Percentiles rank a stretch among this genome's conserved stretches.
Conservation (phyloP, 345 rosid genomes). For the Gossypium ekmanianum region DNA sequence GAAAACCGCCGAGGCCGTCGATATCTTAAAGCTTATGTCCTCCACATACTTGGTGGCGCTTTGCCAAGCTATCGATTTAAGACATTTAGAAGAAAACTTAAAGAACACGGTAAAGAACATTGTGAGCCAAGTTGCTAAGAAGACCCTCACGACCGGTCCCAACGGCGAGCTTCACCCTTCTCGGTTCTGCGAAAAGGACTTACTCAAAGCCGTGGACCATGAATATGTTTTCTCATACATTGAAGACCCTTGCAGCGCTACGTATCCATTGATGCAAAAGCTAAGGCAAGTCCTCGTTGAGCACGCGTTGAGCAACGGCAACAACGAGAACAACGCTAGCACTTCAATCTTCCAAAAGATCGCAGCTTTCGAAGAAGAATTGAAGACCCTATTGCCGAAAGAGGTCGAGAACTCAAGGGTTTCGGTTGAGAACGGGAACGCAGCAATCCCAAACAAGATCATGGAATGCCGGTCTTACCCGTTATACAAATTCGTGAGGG, state of each 20-base stretch:
- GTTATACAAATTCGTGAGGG: slow-evolving; percentile 57
- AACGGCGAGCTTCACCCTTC: slow-evolving; percentile 75
- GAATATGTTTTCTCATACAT: slow-evolving; percentile 59
- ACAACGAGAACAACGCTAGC: slow-evolving; percentile 37
- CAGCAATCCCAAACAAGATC: slow-evolving; percentile 50
- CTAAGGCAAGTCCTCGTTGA: slow-evolving; percentile 69
- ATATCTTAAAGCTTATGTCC: slow-evolving; percentile 50
- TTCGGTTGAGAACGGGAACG: slow-evolving; percentile 41
- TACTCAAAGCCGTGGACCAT: slow-evolving; percentile 59
- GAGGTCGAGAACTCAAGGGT: slow-evolving; percentile 57
- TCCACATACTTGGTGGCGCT: slow-evolving; percentile 53
- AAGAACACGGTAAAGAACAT: slow-evolving; percentile 38
- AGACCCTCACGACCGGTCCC: slow-evolving; percentile 43
- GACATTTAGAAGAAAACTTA: slow-evolving; percentile 62
- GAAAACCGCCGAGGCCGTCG: slow-evolving; percentile 55
- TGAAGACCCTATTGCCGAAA: slow-evolving; percentile 47
- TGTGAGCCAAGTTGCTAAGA: slow-evolving; percentile 49
- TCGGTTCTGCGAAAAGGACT: slow-evolving; percentile 61
- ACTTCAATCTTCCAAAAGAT: slow-evolving; percentile 73
- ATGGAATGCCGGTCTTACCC: slow-evolving; percentile 70
- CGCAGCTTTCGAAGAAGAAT: slow-evolving; percentile 54
- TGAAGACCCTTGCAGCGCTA: slow-evolving; percentile 74
- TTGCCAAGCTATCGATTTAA: slow-evolving; percentile 59
- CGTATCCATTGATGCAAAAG: slow-evolving; percentile 73
- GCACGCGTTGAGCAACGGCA: slow-evolving; percentile 56